phyloP scores from a whole-genome alignment of 2,329 filamentous ascomycete species.

The Talaromyces sp. region DNA sequence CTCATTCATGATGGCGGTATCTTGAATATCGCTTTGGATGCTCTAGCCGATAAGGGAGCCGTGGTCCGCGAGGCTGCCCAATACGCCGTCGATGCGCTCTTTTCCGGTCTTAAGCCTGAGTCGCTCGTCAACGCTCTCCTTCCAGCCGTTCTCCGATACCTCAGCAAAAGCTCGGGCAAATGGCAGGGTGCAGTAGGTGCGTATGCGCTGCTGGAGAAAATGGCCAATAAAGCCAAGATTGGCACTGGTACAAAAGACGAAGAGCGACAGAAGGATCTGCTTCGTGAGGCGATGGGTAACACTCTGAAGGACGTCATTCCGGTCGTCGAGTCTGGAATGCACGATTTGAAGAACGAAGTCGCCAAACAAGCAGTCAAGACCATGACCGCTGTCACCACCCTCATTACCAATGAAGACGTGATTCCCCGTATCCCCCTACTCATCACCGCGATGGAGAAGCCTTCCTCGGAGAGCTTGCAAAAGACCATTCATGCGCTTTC shows the following conservation, averaged over 20 bases:
- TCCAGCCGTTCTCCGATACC: constrained; percentile 69
- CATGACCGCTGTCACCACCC: constrained; percentile 83
- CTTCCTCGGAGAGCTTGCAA: constrained; percentile 79
- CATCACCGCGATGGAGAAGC: constrained; percentile 92
- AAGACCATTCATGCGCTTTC: constrained; percentile 96
- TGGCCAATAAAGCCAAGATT: constrained; percentile 92
- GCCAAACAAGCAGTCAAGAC: constrained; percentile 84
- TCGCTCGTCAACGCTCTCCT: constrained; percentile 78
- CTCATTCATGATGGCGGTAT: constrained; percentile 75
- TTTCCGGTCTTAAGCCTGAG: constrained; percentile 73
- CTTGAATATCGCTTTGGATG: constrained; percentile 71
- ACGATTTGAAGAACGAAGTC: constrained; percentile 85
- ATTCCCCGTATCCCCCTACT: constrained; percentile 85
- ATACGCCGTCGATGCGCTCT: constrained; percentile 88
- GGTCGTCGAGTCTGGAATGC: constrained; percentile 87
- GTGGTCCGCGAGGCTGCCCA: constrained; percentile 88
- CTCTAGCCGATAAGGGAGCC: constrained; percentile 81
- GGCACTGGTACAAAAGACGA: constrained; percentile 79
- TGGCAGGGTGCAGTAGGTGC: constrained; percentile 96
- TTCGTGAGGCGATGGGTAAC: constrained; percentile 84
- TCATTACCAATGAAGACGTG: constrained; percentile 96
- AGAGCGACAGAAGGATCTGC: constrained; percentile 79
- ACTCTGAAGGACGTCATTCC: constrained; percentile 79
- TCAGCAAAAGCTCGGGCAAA: constrained; percentile 81
- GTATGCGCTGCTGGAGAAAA: constrained; percentile 77